A percentile compares a stretch with the other conserved stretches of the same genome.
phyloP scores from a whole-genome alignment of 1,139 yeast species.

The Kodamaea derodonti region DNA sequence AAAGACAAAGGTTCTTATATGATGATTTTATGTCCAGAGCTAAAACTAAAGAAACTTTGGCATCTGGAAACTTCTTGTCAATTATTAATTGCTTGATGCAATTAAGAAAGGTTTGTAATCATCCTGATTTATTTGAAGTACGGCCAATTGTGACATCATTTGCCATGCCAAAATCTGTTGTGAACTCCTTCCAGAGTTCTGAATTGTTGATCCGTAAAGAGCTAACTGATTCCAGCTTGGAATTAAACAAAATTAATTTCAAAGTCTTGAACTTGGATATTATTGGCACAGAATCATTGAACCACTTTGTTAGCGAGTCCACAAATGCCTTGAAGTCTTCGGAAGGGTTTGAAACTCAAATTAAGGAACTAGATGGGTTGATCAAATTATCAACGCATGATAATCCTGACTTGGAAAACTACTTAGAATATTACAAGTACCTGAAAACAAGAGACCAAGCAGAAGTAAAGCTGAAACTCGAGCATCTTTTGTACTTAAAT shows the following conservation, averaged over 20 bases:
- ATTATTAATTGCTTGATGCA: conserved; percentile 98
- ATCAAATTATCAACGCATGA: conserved; percentile 23
- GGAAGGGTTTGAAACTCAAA: conserved; percentile 39
- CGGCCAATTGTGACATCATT: conserved; percentile 91
- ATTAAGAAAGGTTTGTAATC: conserved; percentile 93
- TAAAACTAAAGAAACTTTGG: conserved; percentile 88
- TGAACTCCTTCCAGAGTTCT: conserved; percentile 43
- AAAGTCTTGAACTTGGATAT: conserved; percentile 61
- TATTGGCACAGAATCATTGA: conserved; percentile 42
- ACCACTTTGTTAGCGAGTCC: conserved; percentile 48
- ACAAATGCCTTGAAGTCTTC: conserved; percentile 47
- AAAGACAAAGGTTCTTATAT: conserved; percentile 85
- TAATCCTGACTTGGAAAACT: conserved; percentile 43
- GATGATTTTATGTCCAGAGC: conserved; percentile 98
- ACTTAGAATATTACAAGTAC: conserved; percentile 59
- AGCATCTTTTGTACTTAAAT: conserved; percentile 63
- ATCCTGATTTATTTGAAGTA: conserved; percentile 95
- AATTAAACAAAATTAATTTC: conserved; percentile 39
- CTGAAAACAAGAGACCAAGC: conserved; percentile 49
- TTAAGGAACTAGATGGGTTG: conserved; percentile 34
- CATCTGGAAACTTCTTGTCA: conserved; percentile 91
- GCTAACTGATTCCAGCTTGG: conserved; percentile 19
- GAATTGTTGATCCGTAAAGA: conserved; percentile 43
- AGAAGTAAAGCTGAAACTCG: conserved; percentile 47
- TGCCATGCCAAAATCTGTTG: conserved; percentile 65